Conservation (phyloP, 2,329 filamentous ascomycete species). For the Aspergillus japonicus region DNA sequence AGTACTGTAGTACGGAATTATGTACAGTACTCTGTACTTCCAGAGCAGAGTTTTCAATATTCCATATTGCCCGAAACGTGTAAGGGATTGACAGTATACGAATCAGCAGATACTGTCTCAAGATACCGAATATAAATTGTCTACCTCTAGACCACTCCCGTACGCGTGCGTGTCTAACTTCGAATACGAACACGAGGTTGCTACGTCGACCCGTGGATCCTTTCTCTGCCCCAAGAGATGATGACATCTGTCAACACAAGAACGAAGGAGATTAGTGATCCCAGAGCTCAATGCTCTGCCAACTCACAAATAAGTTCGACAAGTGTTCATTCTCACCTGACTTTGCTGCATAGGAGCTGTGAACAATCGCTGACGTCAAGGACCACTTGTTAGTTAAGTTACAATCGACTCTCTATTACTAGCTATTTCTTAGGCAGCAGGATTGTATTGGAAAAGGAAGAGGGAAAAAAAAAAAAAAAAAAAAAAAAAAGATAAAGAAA, state of each 20-base stretch:
- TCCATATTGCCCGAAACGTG: no score
- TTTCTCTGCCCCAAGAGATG: neutral
- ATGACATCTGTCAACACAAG: neutral
- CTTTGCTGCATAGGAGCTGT: neutral
- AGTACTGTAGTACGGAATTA: no score
- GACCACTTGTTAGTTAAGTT: neutral
- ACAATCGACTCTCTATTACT: neutral
- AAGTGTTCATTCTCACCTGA: no score
- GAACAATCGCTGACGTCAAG: neutral
- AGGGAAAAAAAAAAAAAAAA: no score
- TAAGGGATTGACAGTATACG: no score
- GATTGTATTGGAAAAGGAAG: neutral
- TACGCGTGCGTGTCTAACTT: neutral
- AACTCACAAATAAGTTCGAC: no score
- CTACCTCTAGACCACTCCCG: no score
- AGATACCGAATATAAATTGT: neutral
- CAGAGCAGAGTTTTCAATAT: no score
- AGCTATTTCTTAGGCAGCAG: neutral
- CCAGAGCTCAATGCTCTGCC: neutral
- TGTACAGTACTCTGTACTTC: no score
- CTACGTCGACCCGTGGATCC: neutral
- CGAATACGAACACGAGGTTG: conserved; percentile 15
- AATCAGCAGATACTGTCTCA: no score
- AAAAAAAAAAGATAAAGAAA: neutral
- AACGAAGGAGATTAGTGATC: neutral